Evolutionary conservation across 768 basidiomycete species (phyloP).

Genomic region (Psilocybe sp.): DNA sequence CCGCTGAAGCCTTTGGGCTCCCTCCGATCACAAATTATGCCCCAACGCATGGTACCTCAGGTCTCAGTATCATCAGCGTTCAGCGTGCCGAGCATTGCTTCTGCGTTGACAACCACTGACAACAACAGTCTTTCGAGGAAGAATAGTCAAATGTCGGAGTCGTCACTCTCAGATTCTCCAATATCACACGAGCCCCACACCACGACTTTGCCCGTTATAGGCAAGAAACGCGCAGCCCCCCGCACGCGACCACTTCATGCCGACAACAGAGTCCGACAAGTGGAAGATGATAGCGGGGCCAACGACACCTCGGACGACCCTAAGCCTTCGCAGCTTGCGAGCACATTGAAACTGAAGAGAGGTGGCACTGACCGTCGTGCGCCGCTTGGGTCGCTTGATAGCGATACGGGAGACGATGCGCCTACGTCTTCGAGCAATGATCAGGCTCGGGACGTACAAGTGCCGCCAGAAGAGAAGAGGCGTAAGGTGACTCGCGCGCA

Average conservation of each 20-base stretch:
- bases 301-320: conserved; percentile 15
- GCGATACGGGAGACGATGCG: conserved; percentile 7
- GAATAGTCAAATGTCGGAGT: conserved; percentile 41
- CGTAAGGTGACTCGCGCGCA: conserved; percentile 25
- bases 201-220: conserved; percentile 34
- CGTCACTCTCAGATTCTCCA: conserved; percentile 31
- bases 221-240: conserved; percentile 40
- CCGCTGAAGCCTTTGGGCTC: conserved; percentile 38
- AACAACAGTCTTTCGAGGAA: conserved; percentile 36
- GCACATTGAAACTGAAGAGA: conserved; percentile 1
- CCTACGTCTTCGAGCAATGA: conserved; percentile 1
- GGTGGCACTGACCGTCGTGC: no score
- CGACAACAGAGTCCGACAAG: conserved; percentile 18
- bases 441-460: conserved; percentile 13
- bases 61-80: conserved; percentile 17
- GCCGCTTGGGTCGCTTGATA: neutral
- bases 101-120: conserved; percentile 36
- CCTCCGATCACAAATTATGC: conserved; percentile 16
- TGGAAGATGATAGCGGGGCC: conserved; percentile 14
- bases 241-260: conserved; percentile 13
- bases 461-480: conserved; percentile 27
- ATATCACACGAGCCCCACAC: neutral
- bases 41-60: conserved; percentile 14
- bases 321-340: neutral
- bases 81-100: conserved; percentile 29